phyloP scores from a whole-genome alignment of 495 filamentous ascomycete genomes.

The Neurospora intermedia region DNA sequence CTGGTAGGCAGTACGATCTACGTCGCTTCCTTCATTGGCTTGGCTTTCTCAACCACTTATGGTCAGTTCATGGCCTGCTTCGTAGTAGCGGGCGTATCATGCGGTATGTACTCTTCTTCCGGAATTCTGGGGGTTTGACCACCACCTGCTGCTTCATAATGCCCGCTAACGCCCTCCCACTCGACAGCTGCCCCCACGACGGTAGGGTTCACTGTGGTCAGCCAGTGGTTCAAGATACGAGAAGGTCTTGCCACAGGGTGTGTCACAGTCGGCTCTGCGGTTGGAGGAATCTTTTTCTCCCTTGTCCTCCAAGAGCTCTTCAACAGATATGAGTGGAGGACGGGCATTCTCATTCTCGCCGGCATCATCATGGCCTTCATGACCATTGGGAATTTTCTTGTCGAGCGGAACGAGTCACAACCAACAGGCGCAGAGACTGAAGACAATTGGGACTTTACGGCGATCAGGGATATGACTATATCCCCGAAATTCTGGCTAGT shows the following conservation, averaged over 20 bases:
- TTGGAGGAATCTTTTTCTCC: slow-evolving; percentile 23
- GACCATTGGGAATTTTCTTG: slow-evolving; percentile 8
- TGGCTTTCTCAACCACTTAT: slow-evolving; percentile 16
- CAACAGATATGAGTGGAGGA: slow-evolving; percentile 9
- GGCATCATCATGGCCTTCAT: slow-evolving; percentile 10
- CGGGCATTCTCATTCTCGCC: slow-evolving; percentile 9
- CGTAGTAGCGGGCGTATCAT: slow-evolving; percentile 13
- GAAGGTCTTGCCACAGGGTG: slow-evolving; percentile 16
- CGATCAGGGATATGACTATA: slow-evolving; percentile 3
- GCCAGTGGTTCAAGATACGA: slow-evolving; percentile 18
- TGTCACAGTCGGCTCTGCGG: slow-evolving; percentile 17
- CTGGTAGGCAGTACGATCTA: slow-evolving; percentile 8
- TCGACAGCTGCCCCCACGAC: slow-evolving; percentile 16
- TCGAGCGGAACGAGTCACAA: slow-evolving; percentile 12
- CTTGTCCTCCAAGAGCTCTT: slow-evolving; percentile 20
- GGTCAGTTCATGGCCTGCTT: slow-evolving; percentile 19
- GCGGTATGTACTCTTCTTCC: slow-evolving; percentile 6
- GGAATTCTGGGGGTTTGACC: not conserved
- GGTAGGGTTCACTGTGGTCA: slow-evolving; percentile 14
- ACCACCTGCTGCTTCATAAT: not conserved
- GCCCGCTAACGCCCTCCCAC: not conserved
- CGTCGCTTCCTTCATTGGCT: slow-evolving; percentile 15
- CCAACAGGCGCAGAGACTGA: not conserved
- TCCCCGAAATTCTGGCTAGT: slow-evolving; percentile 18
- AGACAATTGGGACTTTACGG: not conserved